Evolutionary conservation across 345 rosid genomes (phyloP).

Genomic region (Carallia pectinifolia): DNA sequence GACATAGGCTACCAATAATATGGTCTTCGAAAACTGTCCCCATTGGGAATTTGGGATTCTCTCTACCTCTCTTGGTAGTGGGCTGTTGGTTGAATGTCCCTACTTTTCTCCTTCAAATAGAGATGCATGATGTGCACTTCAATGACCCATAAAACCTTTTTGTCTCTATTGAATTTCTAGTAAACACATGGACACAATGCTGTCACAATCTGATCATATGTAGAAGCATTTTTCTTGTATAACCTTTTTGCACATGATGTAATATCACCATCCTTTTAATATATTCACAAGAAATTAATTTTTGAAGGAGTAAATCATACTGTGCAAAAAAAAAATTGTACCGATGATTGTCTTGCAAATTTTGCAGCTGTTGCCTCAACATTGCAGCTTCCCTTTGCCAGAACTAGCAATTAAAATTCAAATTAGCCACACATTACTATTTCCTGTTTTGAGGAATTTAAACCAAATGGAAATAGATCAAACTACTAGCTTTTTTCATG

Average conservation of each 20-base stretch:
- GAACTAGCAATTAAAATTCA: slow-evolving; percentile 44
- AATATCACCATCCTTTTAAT: background rate
- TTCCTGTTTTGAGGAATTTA: background rate
- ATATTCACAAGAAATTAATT: background rate
- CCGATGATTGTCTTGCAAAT: slow-evolving; percentile 80
- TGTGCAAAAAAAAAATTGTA: slow-evolving; percentile 22
- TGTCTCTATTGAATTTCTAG: background rate
- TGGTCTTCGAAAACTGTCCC: too few species aligned
- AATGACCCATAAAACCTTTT: too few species aligned
- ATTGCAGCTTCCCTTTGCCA: slow-evolving; percentile 82
- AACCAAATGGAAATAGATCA: background rate
- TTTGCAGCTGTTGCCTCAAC: slow-evolving; percentile 66
- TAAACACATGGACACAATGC: background rate
- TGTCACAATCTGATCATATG: background rate
- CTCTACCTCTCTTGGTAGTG: too few species aligned
- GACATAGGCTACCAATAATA: too few species aligned
- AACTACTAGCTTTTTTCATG: background rate
- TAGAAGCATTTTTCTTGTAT: too few species aligned
- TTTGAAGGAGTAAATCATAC: background rate
- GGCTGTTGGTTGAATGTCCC: too few species aligned
- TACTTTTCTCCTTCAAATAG: too few species aligned
- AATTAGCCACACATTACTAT: slow-evolving; percentile 6
- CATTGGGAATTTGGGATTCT: too few species aligned
- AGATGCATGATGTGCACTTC: too few species aligned
- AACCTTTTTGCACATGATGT: background rate